A percentile compares a stretch with the other conserved stretches of the same genome.
phyloP scores from a whole-genome alignment of 2,329 filamentous ascomycete genomes.

The Blastomyces silverae region DNA sequence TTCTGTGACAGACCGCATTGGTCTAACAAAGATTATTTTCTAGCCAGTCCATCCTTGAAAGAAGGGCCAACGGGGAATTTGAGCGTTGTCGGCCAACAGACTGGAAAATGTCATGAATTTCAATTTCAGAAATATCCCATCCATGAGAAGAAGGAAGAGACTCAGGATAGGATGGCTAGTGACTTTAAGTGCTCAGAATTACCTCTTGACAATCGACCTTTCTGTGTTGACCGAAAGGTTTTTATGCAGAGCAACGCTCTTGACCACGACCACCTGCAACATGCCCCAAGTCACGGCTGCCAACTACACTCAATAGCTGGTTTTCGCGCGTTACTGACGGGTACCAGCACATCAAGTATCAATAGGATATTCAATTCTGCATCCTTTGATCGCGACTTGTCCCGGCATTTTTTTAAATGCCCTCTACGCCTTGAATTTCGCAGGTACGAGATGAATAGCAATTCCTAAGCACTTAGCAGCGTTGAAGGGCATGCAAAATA shows the following conservation, averaged over 20 bases:
- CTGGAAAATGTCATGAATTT: not conserved
- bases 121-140: not conserved
- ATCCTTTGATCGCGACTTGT: not conserved
- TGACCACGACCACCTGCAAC: slow-evolving; percentile 12
- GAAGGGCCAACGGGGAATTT: slow-evolving; percentile 1
- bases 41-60: slow-evolving; percentile 1
- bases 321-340: not conserved
- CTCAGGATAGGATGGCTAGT: not conserved
- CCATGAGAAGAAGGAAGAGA: not conserved
- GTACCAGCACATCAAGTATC: slow-evolving; percentile 7
- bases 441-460: not conserved
- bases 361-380: not conserved
- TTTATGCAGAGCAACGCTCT: slow-evolving; percentile 5
- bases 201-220: slow-evolving; percentile 3
- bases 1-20: slow-evolving; percentile 12
- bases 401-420: not conserved
- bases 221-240: not conserved
- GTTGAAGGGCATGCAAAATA: not conserved
- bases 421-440: slow-evolving; percentile 1
- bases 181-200: not conserved
- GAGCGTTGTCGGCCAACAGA: not conserved
- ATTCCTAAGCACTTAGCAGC: not conserved
- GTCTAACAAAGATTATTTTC: not conserved
- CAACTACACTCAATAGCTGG: slow-evolving; percentile 2
- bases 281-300: not conserved